Evolutionary conservation across 2,329 filamentous ascomycete species (phyloP), one percentile per base, ranked within the genome.

Genomic region (Bimuria novae-zelandiae): DNA sequence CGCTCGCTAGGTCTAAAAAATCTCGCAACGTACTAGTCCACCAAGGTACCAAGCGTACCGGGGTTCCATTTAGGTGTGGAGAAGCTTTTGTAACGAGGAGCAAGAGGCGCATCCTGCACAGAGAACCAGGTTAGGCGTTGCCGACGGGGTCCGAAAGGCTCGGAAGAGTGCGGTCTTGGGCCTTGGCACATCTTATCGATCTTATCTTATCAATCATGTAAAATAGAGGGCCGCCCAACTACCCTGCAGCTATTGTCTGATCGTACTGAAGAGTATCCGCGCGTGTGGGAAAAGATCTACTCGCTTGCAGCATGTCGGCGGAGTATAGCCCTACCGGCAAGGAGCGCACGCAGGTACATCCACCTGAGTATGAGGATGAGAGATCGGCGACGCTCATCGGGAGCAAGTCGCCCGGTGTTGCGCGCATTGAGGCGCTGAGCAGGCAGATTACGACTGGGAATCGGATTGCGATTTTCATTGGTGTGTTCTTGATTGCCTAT

Each of bases 401-500:
- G 21, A 56, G 51, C 41, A 76, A 70, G 56, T 77, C 74, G 14
- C 76, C 82, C 4, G 85, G 85, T 67, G 84, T 88, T 6, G 72
- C 68, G n/a, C 81, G 84, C 10, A 80, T 87, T 56, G 82, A 86
- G 68, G 81, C 80, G 25, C 75, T 87, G 41, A 73, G 80, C 6
- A 70, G 77, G 7, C 77, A 82, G 56, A 78, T 87, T 32, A 83
- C 80, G 16, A 56, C 71, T 3, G 53, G 60, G 12, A 83, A 87
- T 65, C 82, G 83, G 25, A 57, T 83, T 54, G 76, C 78, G 55
- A 79, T 89, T 66, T 87, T 88, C 70, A 63, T 81, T 8, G 77
- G 84, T 21, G 76, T 88, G 57, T 88, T 88, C 66, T 67, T 88
- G 27, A 74, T 88, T 48, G 81, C 84, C 10, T 89, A 87, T 67